These are phyloP conservation scores for Wolfiporia cocos DNA, from an alignment of 1,284 basidiomycete genomes.

Conservation along the genomic window DNA sequence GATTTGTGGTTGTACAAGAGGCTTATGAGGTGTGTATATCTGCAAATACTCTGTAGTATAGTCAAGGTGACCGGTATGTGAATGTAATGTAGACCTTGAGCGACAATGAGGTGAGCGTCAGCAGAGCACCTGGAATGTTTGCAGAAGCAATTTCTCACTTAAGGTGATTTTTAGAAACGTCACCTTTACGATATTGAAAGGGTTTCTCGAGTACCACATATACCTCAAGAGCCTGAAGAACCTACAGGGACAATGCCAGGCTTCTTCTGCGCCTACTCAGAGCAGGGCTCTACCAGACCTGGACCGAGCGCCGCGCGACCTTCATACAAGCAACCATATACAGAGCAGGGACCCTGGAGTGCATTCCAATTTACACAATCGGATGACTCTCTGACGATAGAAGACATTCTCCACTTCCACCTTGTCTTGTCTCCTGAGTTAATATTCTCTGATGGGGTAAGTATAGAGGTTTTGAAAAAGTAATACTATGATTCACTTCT, in stretches of 20 bases:
- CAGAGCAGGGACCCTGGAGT: too few relatives aligned
- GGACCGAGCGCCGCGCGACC: too few relatives aligned
- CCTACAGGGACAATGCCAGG: slow-evolving; percentile 1
- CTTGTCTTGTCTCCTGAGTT: slow-evolving; percentile 1
- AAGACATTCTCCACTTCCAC: slow-evolving; percentile 74
- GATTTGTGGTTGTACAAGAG: slow-evolving; percentile 82
- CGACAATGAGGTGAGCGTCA: slow-evolving; percentile 86
- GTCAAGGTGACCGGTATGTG: neutral
- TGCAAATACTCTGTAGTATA: neutral
- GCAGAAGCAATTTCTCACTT: too few relatives aligned
- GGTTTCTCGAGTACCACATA: slow-evolving; percentile 49
- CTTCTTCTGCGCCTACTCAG: neutral
- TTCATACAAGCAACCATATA: too few relatives aligned
- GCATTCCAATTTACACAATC: too few relatives aligned
- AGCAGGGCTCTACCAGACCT: too few relatives aligned
- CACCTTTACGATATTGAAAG: slow-evolving; percentile 96
- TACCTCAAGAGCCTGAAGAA: neutral
- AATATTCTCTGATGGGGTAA: neutral
- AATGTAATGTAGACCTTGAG: slow-evolving; percentile 73
- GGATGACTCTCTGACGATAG: slow-evolving; percentile 29
- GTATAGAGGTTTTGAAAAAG: slow-evolving; percentile 83
- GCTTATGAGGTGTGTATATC: slow-evolving; percentile 69
- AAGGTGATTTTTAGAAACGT: slow-evolving; percentile 26
- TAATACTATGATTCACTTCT: too few relatives aligned
- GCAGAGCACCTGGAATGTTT: too few relatives aligned